phyloP scores from a whole-genome alignment of 2,329 filamentous ascomycete species.

The Aspergillus hortae region DNA sequence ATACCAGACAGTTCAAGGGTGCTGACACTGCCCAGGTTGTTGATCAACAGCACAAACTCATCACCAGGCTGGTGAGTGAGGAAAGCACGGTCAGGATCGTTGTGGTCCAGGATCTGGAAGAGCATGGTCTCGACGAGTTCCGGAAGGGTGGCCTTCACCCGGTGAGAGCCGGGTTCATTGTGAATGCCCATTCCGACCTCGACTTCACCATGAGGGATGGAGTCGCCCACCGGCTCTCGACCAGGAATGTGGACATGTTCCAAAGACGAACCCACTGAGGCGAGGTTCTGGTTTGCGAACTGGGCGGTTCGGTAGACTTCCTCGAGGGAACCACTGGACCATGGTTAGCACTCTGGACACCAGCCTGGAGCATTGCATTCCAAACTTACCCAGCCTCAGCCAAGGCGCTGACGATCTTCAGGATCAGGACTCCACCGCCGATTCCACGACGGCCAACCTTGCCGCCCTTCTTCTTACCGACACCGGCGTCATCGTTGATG shows the following conservation, averaged over 20 bases:
- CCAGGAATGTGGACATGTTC: conserved; percentile 94
- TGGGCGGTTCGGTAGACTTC: conserved; percentile 71
- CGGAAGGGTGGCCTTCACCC: conserved; percentile 47
- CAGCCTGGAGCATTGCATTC: neutral
- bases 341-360: neutral
- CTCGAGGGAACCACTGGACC: conserved; percentile 53
- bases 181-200: conserved; percentile 74
- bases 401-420: conserved; percentile 83
- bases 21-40: conserved; percentile 68
- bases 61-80: conserved; percentile 55
- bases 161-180: conserved; percentile 58
- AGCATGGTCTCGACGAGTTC: conserved; percentile 61
- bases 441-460: conserved; percentile 91
- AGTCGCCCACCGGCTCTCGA: conserved; percentile 55
- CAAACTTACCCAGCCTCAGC: conserved; percentile 62
- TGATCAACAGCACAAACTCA: conserved; percentile 62
- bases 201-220: conserved; percentile 51
- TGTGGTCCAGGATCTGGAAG: conserved; percentile 58
- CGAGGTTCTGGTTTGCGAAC: conserved; percentile 69
- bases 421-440: conserved; percentile 84
- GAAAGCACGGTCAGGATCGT: conserved; percentile 63
- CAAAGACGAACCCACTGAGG: conserved; percentile 80
- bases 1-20: conserved; percentile 65
- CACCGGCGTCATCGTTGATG: conserved; percentile 87
- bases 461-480: conserved; percentile 75